phyloP scores from a whole-genome alignment of 2,329 filamentous ascomycete genomes.

The Neofusicoccum ribis region DNA sequence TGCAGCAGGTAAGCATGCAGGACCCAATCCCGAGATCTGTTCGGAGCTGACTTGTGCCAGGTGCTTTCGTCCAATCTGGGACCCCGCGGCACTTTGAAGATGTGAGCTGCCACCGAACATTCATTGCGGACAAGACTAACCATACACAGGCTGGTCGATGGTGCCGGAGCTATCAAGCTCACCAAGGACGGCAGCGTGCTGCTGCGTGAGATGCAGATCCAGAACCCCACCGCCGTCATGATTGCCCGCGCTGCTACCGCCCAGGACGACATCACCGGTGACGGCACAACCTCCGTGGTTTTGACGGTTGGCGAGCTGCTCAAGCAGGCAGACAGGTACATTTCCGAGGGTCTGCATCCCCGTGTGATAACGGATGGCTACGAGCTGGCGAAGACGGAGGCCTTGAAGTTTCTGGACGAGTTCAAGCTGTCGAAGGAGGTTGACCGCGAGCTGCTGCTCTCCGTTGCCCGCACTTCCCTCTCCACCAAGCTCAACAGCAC shows the following conservation, averaged over 20 bases:
- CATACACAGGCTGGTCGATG: constrained; percentile 58
- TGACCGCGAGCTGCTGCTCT: constrained; percentile 90
- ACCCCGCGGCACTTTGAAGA: constrained; percentile 92
- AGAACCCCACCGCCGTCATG: constrained; percentile 93
- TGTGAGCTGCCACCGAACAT: constrained; percentile 63
- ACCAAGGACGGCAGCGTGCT: constrained; percentile 97
- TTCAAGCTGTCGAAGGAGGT: constrained; percentile 90
- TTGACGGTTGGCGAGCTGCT: constrained; percentile 92
- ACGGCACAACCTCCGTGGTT: constrained; percentile 96
- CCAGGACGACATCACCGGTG: constrained; percentile 97
- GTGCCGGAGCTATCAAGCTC: constrained; percentile 81
- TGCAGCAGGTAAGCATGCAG: constrained; percentile 52
- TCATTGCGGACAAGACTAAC: constrained; percentile 29
- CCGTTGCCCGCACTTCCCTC: constrained; percentile 89
- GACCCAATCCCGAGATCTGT: rapidly evolving
- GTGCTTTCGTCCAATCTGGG: constrained; percentile 96
- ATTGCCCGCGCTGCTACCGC: constrained; percentile 84
- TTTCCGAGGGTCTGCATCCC: constrained; percentile 94
- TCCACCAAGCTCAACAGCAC: constrained; percentile 91
- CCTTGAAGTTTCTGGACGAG: constrained; percentile 89
- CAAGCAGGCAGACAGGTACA: constrained; percentile 96
- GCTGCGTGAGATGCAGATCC: constrained; percentile 81
- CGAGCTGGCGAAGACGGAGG: constrained; percentile 91
- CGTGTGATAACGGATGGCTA: constrained; percentile 97
- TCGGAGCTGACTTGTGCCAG: constrained; percentile 57